phyloP scores from a whole-genome alignment of 176 grass and related monocot genomes.

The Areca catechu region DNA sequence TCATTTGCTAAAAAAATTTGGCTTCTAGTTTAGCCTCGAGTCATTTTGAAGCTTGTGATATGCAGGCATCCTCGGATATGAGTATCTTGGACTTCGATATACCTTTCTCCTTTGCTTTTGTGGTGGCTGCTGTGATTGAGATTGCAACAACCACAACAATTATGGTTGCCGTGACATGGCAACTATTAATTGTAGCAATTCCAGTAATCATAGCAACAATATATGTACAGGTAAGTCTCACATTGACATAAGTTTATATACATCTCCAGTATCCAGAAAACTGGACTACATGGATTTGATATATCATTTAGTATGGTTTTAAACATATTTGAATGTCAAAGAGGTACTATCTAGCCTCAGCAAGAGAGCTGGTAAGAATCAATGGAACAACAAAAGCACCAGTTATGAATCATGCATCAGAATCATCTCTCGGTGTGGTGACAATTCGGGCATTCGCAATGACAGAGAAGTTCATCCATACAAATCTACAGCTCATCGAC shows the following conservation, averaged over 20 bases:
- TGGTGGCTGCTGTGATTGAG: conserved; percentile 34
- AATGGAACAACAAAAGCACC: conserved; percentile 95
- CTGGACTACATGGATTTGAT: too few relatives aligned
- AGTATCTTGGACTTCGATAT: conserved; percentile 91
- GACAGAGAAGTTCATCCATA: conserved; percentile 54
- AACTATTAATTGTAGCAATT: conserved; percentile 66
- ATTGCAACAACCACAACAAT: conserved; percentile 31
- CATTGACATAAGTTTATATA: not conserved
- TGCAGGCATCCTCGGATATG: conserved; percentile 94
- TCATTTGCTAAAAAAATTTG: too few relatives aligned
- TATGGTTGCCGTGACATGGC: conserved; percentile 75
- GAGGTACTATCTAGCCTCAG: conserved; percentile 78
- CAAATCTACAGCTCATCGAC: conserved; percentile 65
- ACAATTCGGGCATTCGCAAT: conserved; percentile 63
- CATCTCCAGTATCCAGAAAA: too few relatives aligned
- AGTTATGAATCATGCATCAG: conserved; percentile 80
- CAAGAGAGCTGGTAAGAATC: conserved; percentile 86
- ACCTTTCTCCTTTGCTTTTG: conserved; percentile 80
- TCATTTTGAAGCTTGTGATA: not conserved
- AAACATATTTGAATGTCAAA: conserved; percentile 23
- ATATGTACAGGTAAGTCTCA: conserved; percentile 53
- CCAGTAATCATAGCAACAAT: conserved; percentile 51
- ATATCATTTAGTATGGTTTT: too few relatives aligned
- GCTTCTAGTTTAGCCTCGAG: too few relatives aligned
- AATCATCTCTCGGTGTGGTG: conserved; percentile 62